These are phyloP conservation scores for Colletotrichum sp. DNA, from an alignment of 2,329 filamentous ascomycete species.

Conservation along the genomic window DNA sequence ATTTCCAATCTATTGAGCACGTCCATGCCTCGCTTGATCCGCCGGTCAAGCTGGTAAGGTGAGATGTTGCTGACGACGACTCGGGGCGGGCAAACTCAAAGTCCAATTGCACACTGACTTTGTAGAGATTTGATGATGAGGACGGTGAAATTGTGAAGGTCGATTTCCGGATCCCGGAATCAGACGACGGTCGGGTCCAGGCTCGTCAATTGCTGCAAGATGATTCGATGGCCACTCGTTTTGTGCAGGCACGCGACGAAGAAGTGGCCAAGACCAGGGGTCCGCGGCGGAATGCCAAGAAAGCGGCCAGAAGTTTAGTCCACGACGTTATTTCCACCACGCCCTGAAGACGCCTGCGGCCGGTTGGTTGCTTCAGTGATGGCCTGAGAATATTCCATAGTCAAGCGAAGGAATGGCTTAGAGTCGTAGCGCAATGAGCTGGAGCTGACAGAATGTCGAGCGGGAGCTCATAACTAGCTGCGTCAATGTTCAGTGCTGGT, in stretches of 20 bases:
- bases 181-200: not conserved
- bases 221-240: not conserved
- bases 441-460: not conserved
- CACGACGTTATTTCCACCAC: constrained; percentile 7
- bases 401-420: not conserved
- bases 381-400: not conserved
- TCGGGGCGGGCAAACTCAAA: not conserved
- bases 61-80: not conserved
- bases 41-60: not conserved
- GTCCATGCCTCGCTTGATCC: not conserved
- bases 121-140: not conserved
- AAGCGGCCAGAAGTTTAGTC: not conserved
- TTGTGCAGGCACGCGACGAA: not conserved
- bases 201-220: not conserved
- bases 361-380: not conserved
- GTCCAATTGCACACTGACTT: not conserved
- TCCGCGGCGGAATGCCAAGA: constrained; percentile 4
- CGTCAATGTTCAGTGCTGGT: not conserved
- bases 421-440: not conserved
- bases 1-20: not conserved
- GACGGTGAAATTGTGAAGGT: not conserved
- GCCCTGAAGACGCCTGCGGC: not conserved
- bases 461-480: not conserved
- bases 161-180: not conserved
- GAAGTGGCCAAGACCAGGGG: not conserved